Evolutionary conservation across 164 flowering plant species (phyloP).

Genomic region (Malania oleifera): DNA sequence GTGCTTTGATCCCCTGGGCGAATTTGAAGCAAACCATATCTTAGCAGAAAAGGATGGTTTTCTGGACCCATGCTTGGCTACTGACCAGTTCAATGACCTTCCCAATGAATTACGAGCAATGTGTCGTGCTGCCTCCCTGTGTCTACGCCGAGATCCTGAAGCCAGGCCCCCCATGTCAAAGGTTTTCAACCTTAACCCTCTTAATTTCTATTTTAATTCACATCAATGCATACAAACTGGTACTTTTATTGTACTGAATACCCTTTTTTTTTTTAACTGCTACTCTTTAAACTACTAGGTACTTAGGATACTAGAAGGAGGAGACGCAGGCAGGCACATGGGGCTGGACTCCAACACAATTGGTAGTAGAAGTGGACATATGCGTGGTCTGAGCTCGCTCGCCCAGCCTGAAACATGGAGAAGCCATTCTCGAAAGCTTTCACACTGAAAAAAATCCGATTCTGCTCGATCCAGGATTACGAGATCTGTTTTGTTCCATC

Average conservation of each 20-base stretch:
- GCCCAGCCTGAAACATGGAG: constrained; percentile 22
- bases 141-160: constrained; percentile 55
- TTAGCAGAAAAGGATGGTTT: constrained; percentile 20
- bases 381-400: constrained; percentile 37
- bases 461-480: too few species aligned
- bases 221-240: not conserved
- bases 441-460: constrained; percentile 31
- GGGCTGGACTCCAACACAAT: constrained; percentile 42
- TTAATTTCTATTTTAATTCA: not conserved
- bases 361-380: constrained; percentile 67
- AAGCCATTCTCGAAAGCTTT: constrained; percentile 54
- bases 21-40: constrained; percentile 24
- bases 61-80: constrained; percentile 41
- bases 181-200: constrained; percentile 25
- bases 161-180: constrained; percentile 62
- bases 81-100: constrained; percentile 23
- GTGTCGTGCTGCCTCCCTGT: constrained; percentile 53
- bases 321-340: constrained; percentile 35
- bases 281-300: constrained; percentile 36
- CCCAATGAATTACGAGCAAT: constrained; percentile 52
- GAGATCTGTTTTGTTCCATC: too few species aligned
- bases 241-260: not conserved
- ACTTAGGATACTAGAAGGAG: constrained; percentile 70
- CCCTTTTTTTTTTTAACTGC: not conserved
- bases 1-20: constrained; percentile 37